Conservation (phyloP, 1,284 basidiomycete species). For the Pseudozyma flocculosa region DNA sequence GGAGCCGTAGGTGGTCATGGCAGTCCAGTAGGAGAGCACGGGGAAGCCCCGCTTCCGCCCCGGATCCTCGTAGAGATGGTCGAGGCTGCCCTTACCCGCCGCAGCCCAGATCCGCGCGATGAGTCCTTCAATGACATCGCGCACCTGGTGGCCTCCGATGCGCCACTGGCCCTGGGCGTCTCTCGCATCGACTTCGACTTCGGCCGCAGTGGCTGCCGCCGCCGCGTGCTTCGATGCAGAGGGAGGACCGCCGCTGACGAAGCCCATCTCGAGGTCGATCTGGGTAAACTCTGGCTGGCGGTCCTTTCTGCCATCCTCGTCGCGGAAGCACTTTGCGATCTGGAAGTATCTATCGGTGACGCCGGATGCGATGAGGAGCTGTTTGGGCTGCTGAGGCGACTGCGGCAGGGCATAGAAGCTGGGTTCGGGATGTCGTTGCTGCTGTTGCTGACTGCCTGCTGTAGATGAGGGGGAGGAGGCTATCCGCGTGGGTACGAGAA, state of each 20-base stretch:
- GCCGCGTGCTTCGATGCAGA: not conserved
- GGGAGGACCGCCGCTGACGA: constrained; percentile 70
- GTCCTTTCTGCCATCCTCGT: constrained; percentile 90
- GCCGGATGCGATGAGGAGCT: constrained; percentile 88
- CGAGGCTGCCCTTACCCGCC: constrained; percentile 62
- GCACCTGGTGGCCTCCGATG: constrained; percentile 62
- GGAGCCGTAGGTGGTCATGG: constrained; percentile 69
- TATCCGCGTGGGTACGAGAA: constrained; percentile 81
- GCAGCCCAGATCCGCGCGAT: constrained; percentile 68
- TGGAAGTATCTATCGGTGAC: constrained; percentile 86
- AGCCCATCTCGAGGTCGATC: constrained; percentile 94
- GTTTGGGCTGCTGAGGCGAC: constrained; percentile 94
- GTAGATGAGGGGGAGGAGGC: not conserved
- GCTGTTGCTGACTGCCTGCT: constrained; percentile 6
- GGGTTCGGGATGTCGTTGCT: constrained; percentile 56
- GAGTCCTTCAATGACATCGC: constrained; percentile 42
- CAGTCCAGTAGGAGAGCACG: constrained; percentile 45
- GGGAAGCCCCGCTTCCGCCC: constrained; percentile 11
- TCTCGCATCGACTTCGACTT: constrained; percentile 5
- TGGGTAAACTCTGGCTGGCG: constrained; percentile 96
- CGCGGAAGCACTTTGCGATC: constrained; percentile 88
- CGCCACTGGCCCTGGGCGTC: constrained; percentile 65
- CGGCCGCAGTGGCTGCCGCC: not conserved
- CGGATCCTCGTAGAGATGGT: constrained; percentile 2
- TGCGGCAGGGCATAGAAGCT: constrained; percentile 88